phyloP scores from a whole-genome alignment of 352 stramenopile genomes.

The Pythium grandisporangium region DNA sequence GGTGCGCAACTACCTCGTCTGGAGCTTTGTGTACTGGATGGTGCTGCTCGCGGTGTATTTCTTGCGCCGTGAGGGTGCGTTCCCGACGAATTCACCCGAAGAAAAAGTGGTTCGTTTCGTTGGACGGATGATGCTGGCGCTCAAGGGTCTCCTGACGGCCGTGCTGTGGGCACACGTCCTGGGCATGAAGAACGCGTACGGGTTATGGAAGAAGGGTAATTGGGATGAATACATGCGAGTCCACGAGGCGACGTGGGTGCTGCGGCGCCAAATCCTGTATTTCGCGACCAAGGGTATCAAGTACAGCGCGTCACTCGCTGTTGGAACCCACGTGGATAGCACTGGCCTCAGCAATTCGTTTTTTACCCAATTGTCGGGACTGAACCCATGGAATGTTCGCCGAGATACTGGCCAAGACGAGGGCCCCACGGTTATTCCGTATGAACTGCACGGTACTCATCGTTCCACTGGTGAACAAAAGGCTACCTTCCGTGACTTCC shows the following conservation, averaged over 20 bases:
- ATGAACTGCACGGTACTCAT: slow-evolving; percentile 61
- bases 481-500: slow-evolving; percentile 79
- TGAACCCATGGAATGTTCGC: slow-evolving; percentile 57
- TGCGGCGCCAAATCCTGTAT: slow-evolving; percentile 75
- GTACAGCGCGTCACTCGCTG: slow-evolving; percentile 16
- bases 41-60: slow-evolving; percentile 15
- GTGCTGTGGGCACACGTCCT: slow-evolving; percentile 67
- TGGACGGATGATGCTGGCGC: slow-evolving; percentile 49
- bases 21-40: slow-evolving; percentile 63
- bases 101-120: slow-evolving; percentile 63
- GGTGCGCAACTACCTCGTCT: slow-evolving; percentile 70
- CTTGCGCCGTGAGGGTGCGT: slow-evolving; percentile 16
- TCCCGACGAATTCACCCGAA: slow-evolving; percentile 17
- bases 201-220: slow-evolving; percentile 66
- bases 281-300: slow-evolving; percentile 79
- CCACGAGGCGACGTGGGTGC: slow-evolving; percentile 77
- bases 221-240: slow-evolving; percentile 85
- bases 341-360: slow-evolving; percentile 45
- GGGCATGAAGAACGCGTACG: slow-evolving; percentile 47
- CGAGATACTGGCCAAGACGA: slow-evolving; percentile 18
- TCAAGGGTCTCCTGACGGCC: slow-evolving; percentile 55
- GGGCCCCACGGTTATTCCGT: slow-evolving; percentile 45
- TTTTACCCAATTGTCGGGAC: slow-evolving; percentile 49
- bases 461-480: too few relatives aligned
- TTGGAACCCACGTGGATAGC: slow-evolving; percentile 4